phyloP scores from a whole-genome alignment of 2,329 filamentous ascomycete species.

The Aspergillus eucalypticola region DNA sequence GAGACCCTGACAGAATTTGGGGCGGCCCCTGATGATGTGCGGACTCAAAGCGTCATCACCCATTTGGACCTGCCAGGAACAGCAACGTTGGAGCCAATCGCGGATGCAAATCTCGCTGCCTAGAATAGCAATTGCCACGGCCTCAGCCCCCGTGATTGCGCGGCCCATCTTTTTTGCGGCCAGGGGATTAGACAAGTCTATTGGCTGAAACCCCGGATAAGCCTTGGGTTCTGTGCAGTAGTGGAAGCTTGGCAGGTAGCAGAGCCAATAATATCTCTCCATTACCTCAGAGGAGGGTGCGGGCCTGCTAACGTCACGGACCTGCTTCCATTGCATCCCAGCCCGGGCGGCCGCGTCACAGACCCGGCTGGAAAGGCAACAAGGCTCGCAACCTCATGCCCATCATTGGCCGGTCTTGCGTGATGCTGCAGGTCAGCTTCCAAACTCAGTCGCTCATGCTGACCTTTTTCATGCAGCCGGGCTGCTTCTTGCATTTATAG shows the following conservation, averaged over 20 bases:
- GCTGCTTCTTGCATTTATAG: background rate
- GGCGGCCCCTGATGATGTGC: background rate
- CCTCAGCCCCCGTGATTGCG: slow-evolving; percentile 18
- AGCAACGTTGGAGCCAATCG: slow-evolving; percentile 3
- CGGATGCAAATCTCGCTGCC: slow-evolving; percentile 6
- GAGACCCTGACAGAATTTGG: background rate
- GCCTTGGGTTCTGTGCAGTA: slow-evolving; percentile 21
- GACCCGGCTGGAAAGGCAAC: background rate
- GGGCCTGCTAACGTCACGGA: slow-evolving; percentile 6
- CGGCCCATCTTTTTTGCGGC: slow-evolving; percentile 11
- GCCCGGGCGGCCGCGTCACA: slow-evolving; percentile 21
- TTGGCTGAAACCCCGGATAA: slow-evolving; percentile 14
- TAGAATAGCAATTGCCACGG: slow-evolving; percentile 8
- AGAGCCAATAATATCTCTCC: slow-evolving; percentile 12
- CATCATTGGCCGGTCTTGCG: slow-evolving; percentile 15
- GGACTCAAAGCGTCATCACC: background rate
- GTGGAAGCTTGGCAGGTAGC: slow-evolving; percentile 25
- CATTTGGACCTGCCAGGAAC: slow-evolving; percentile 1
- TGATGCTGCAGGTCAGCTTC: slow-evolving; percentile 7
- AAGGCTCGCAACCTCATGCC: background rate
- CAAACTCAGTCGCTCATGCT: background rate
- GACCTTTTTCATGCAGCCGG: background rate
- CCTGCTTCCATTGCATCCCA: background rate
- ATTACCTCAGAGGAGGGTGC: background rate
- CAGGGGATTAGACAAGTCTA: background rate